Percentiles rank a stretch among this genome's conserved stretches.
Conservation (phyloP, 345 rosid species). For the Eutrema heterophyllum region DNA sequence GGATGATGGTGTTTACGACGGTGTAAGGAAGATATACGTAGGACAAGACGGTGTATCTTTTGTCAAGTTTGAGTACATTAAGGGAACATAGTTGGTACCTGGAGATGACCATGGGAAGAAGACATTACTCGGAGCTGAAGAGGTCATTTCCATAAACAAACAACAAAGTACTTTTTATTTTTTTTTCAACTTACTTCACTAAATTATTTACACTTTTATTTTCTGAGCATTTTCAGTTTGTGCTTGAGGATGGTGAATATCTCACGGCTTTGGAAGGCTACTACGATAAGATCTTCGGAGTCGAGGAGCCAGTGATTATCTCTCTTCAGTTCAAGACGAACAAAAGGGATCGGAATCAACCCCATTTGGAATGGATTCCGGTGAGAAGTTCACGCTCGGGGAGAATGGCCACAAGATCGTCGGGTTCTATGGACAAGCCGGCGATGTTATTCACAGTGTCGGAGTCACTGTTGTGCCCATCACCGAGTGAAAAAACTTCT, state of each 20-base stretch:
- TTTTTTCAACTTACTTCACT: not conserved
- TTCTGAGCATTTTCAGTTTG: constrained; percentile 9
- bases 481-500: not conserved
- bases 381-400: constrained; percentile 10
- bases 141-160: not conserved
- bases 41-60: constrained; percentile 21
- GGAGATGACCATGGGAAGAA: constrained; percentile 30
- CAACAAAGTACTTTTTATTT: too few species aligned
- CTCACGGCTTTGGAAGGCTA: constrained; percentile 14
- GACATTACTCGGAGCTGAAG: constrained; percentile 8
- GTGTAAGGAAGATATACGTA: constrained; percentile 14
- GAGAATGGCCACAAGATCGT: constrained; percentile 19
- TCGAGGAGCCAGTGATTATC: not conserved
- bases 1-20: constrained; percentile 29
- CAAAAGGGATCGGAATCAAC: constrained; percentile 10
- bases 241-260: constrained; percentile 28
- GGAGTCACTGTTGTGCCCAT: constrained; percentile 27
- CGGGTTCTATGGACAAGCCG: constrained; percentile 29
- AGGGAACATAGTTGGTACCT: not conserved
- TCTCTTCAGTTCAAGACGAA: constrained; percentile 23
- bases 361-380: constrained; percentile 9
- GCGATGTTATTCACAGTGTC: constrained; percentile 22
- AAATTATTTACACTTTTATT: not conserved
- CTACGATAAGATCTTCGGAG: constrained; percentile 17
- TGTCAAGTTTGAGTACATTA: constrained; percentile 21